Base-by-base conservation (phyloP, 2,329 filamentous ascomycete species). In the Claviceps maximensis region DNA sequence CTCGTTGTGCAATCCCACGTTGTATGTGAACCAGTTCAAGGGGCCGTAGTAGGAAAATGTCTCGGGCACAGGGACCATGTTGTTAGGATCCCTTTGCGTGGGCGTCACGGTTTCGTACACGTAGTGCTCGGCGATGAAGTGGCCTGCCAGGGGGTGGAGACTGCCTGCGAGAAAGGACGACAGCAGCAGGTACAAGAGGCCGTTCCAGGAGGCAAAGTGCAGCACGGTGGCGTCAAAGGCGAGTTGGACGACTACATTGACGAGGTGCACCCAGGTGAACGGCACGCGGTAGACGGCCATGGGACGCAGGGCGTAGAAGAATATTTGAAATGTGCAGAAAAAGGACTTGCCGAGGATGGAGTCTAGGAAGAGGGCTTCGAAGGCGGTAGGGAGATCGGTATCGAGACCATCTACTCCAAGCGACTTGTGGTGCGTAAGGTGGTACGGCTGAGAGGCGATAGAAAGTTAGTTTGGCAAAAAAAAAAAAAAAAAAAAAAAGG, bases 101-200 rank as follows among this genome's bases (percentile, higher is more conserved):
- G 76, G 74, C 15, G 73, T 73, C 60, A 80, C 73, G 50, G 80
- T 82, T 61, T 83, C 76, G 65, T 89, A 90, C 59, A 91, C 86
- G 71, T 91, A 91, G 71, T 98, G 93, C 74, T 98, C 93, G 54
- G 93, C 90, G 69, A 98, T 98, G 75, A 98, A 98, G 73, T 98
- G 93, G 46, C 89, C 93, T 0, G 93, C 93, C 55, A 91, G 88
- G 3, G 93, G 93, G 71, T 98, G 93, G 33, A 98, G 78, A 47
- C 86, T 91, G 38, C 93, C 93, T 1, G 93, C 93, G 2, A 98
- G 79, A 76, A 98, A 97, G 50, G 87, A 93, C 63, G 86, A 93
- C 60, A 94, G 72, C 51, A 98, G 74, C 44, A 98, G 74, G 74
- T 98, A 98, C 58, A 82, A 78, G 47, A 97, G 65, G 0, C 88